Percentiles rank a stretch among this genome's conserved stretches.
These are phyloP conservation scores for Saccharomyces hybrid DNA, from an alignment of 1,139 yeast species.

Conservation along the genomic window DNA sequence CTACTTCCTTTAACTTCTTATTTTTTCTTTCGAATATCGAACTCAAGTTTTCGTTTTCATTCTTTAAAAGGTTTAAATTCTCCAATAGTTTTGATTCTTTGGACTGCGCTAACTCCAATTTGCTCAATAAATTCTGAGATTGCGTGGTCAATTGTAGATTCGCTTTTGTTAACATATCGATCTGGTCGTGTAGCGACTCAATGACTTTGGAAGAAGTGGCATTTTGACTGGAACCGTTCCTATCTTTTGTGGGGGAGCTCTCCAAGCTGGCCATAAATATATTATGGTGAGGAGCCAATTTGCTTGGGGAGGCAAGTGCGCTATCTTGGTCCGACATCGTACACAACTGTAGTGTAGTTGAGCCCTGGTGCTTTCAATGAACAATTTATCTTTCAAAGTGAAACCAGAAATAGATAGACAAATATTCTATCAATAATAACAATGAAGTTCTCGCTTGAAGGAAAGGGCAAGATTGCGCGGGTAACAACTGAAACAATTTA, in stretches of 20 bases:
- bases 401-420: not conserved
- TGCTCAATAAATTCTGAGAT: conserved; percentile 43
- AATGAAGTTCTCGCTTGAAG: not conserved
- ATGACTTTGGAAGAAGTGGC: conserved; percentile 43
- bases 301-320: conserved; percentile 9
- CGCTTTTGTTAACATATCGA: conserved; percentile 49
- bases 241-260: not conserved
- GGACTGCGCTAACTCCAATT: conserved; percentile 40
- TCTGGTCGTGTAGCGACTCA: conserved; percentile 48
- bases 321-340: not conserved
- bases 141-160: conserved; percentile 42
- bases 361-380: not conserved
- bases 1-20: conserved; percentile 54
- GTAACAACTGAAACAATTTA: not conserved
- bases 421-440: not conserved
- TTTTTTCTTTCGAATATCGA: conserved; percentile 58
- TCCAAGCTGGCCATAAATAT: conserved; percentile 12
- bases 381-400: not conserved
- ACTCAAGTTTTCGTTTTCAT: conserved; percentile 60
- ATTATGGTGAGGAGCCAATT: conserved; percentile 13
- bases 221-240: not conserved
- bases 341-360: not conserved
- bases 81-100: conserved; percentile 57
- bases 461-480: not conserved
- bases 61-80: conserved; percentile 37